Percentiles rank a stretch among this genome's conserved stretches.
phyloP scores from a whole-genome alignment of 805 yeast species.

The Kazachstania viticola region DNA sequence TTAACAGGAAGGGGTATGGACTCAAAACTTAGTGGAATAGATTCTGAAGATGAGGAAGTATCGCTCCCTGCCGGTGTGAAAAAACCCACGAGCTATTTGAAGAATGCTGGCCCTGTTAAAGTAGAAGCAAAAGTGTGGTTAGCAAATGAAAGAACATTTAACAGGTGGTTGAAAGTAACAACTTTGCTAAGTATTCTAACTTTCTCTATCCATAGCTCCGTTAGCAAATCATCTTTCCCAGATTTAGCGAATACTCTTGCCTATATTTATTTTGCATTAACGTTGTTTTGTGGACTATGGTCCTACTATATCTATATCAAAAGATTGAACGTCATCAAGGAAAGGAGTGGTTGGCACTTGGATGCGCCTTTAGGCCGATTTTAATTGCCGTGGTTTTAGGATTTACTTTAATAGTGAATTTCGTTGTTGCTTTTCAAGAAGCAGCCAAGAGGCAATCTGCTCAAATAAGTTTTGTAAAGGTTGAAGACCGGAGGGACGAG shows the following conservation, averaged over 20 bases:
- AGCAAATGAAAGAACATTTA: slow-evolving; percentile 95
- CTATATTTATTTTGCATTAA: slow-evolving; percentile 65
- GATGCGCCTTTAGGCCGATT: slow-evolving; percentile 89
- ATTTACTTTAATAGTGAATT: slow-evolving; percentile 58
- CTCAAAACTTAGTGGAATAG: slow-evolving; percentile 42
- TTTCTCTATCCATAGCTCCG: slow-evolving; percentile 70
- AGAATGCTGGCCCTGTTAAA: slow-evolving; percentile 83
- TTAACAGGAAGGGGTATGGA: slow-evolving; percentile 32
- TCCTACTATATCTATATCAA: slow-evolving; percentile 67
- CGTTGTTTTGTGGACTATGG: slow-evolving; percentile 81
- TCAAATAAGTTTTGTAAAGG: too few relatives aligned
- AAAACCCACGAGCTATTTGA: slow-evolving; percentile 67
- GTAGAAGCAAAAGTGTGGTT: slow-evolving; percentile 98
- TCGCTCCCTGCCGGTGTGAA: slow-evolving; percentile 81
- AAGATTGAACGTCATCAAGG: slow-evolving; percentile 61
- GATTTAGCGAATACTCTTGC: slow-evolving; percentile 58
- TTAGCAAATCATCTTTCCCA: slow-evolving; percentile 53
- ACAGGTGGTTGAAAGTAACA: slow-evolving; percentile 88
- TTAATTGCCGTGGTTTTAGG: slow-evolving; percentile 62
- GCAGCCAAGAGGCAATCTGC: slow-evolving; percentile 11
- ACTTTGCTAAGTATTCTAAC: slow-evolving; percentile 76
- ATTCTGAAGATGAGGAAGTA: slow-evolving; percentile 81
- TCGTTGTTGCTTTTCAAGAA: slow-evolving; percentile 48
- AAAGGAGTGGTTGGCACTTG: slow-evolving; percentile 76
- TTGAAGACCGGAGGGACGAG: too few relatives aligned